Percentiles rank a stretch among this genome's conserved stretches.
phyloP scores from a whole-genome alignment of 352 stramenopile genomes.

The Halophytophthora polymorphica region DNA sequence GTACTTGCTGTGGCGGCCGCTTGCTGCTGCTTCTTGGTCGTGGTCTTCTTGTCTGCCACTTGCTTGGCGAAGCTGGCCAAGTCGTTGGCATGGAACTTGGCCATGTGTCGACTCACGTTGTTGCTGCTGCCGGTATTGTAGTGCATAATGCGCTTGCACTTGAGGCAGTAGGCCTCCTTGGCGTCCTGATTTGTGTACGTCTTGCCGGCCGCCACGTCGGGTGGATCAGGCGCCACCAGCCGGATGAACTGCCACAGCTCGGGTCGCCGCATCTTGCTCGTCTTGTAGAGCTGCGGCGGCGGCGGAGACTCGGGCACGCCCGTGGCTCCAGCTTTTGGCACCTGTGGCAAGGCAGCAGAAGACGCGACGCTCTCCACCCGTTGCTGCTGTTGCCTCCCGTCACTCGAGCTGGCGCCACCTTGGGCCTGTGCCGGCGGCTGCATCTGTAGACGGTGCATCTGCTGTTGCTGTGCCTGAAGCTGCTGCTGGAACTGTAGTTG shows the following conservation, averaged over 20 bases:
- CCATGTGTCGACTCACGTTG: slow-evolving; percentile 55
- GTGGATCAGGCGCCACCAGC: slow-evolving; percentile 44
- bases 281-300: slow-evolving; percentile 46
- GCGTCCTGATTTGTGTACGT: slow-evolving; percentile 57
- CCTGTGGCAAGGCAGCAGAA: background rate
- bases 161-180: slow-evolving; percentile 50
- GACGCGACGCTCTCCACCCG: background rate
- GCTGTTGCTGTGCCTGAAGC: slow-evolving; percentile 14
- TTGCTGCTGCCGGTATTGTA: slow-evolving; percentile 58
- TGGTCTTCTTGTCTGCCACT: slow-evolving; percentile 30
- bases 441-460: slow-evolving; percentile 7
- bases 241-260: slow-evolving; percentile 59
- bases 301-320: slow-evolving; percentile 11
- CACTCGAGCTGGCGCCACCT: slow-evolving; percentile 4
- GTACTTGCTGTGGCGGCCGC: background rate
- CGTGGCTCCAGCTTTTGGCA: background rate
- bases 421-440: slow-evolving; percentile 16
- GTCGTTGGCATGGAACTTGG: slow-evolving; percentile 43
- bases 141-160: slow-evolving; percentile 56
- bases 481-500: slow-evolving; percentile 33
- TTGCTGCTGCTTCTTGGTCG: slow-evolving; percentile 21
- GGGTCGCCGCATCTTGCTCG: slow-evolving; percentile 53
- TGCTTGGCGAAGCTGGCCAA: slow-evolving; percentile 40
- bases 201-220: slow-evolving; percentile 29
- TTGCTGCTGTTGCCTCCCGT: slow-evolving; percentile 3